Evolutionary conservation across 2,329 filamentous ascomycete species (phyloP), one percentile per base, ranked within the genome.

Genomic region (Aureobasidium sp.): DNA sequence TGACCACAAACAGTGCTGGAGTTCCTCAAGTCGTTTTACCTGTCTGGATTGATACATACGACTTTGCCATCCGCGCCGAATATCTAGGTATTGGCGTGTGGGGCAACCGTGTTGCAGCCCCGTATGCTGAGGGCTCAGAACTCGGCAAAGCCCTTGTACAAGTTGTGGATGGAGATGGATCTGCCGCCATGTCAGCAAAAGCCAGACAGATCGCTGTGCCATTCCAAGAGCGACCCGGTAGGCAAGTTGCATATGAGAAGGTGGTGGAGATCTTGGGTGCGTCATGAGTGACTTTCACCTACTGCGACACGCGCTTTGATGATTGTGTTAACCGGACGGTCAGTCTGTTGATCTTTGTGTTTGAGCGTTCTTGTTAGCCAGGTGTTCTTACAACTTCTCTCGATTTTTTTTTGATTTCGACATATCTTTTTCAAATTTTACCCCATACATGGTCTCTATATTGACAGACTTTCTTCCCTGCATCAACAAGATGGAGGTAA

Each of bases 21-120:
- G 34, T 62, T 11, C 51, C 61, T 20, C 61, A 62, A 25, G 42
- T 62, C 9, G 51, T 62, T 17, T 27, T 62, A 1, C 61, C 61
- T 14, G 55, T 62, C 17, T 62, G 61, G 61, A 56, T 53, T 27
- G 61, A 62, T 8, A 62, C 61, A 49, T 62, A 62, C 44, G 61
- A 62, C 15, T 62, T 56, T 45, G 61, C 61, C 11, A 55, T 56
- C 5, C 51, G 51, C n/a, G 61, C 41, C 34, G 55, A 62, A 15
- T 62, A 62, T 39, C 61, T 56, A 1, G 31, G 61, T 11, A 57
- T 62, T 0, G 61, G 61, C 1, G 42, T 51, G 2, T 41, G 53
- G 27, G 61, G 61, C 9, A 62, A 57, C 22, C 22, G 34, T 17
- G 44, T n/a, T 11, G 51, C 55, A 15, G 61, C 61, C 11, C 61